Evolutionary conservation across 2,329 filamentous ascomycete genomes (phyloP), one percentile per base, ranked within the genome.

Genomic region (Zalaria obscura): DNA sequence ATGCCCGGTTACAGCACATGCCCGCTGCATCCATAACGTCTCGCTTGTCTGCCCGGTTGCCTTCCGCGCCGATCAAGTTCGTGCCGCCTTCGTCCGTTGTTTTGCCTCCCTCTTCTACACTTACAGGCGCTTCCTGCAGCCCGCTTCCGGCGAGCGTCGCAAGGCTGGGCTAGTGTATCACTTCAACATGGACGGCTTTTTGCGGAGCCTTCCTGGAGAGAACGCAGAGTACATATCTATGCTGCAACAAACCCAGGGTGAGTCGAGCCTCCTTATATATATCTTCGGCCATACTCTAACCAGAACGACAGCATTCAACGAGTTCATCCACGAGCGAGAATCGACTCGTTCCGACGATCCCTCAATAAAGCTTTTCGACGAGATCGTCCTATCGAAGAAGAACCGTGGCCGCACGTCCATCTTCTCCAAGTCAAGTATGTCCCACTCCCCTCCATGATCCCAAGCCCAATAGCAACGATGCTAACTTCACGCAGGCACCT

Each of bases 301-400:
- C 8, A 10, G 8, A 25, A 29, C 10, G 3, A 18, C 33, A 76
- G 75, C 67, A 38, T 86, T 88, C 57, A 86, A 86, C 50, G 83
- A 89, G 58, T 91, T 91, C 58, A 83, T 91, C 47, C 81, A 89
- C 53, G 81, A 87, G 51, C 76, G 84, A 36, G 84, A 91, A 61
- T 76, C 68, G 25, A 75, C 71, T 5, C 67, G 75, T 2, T 60
- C 75, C 0, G 69, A 75, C 5, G 72, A 83, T 47, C 72, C 82
- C 0, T 61, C 70, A 2, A 77, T 89, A 52, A 80, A 81, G 42
- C 71, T 91, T 1, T 91, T 91, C 52, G 84, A 91, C 58, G 82
- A 88, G 58, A 78, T 91, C 52, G 84, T 91, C 52, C 68, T 89
- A 40, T 82, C 83, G 28, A 91, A 91, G 66, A 71, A 73, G 35